Evolutionary conservation across 2,329 filamentous ascomycete genomes (phyloP), one percentile per base, ranked within the genome.

Genomic region (Phyllosticta capitalensis): DNA sequence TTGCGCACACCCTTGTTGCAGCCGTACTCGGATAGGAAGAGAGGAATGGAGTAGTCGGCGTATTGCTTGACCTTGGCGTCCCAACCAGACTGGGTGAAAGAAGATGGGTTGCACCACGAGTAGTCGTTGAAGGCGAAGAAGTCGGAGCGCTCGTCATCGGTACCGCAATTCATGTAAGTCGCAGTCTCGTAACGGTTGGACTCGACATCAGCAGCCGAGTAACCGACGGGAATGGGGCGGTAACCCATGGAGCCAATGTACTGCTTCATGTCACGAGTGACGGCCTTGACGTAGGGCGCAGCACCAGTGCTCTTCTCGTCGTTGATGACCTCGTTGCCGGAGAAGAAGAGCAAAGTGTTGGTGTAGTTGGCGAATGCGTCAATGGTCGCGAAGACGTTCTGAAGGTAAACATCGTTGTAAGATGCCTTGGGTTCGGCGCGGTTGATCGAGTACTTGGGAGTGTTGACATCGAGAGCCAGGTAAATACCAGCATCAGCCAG

Each of bases 1-100:
- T 87, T 79, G 67, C 92, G 92, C 62, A 79, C 83, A 79, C 89
- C 91, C 71, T 83, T 87, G 75, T 83, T 86, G 81, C 94, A 99
- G 63, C 94, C 94, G 71, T 88, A 97, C 75, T 97, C 94, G 55
- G 92, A 96, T 58, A 99, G 82, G 84, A 96, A 96, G 69, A 96
- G 67, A 53, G 71, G 71, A 60, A 69, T 69, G 64, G 67, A 68
- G 67, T 72, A 73, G 65, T 71, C 60, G 60, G 64, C 59, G 67
- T 72, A 73, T 5, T 65, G 66, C 65, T 69, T 62, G 63, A 73
- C 70, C 65, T 73, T 73, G 61, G 66, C 59, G 61, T 90, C 83
- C 90, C 91, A 96, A 65, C 89, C 90, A 49, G 91, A 87, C 52
- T 75, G 78, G 53, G 74, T 72, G 77, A 88, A 92, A 65, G 83